Base-by-base conservation (phyloP, 2,329 filamentous ascomycete species). In the Alternaria angustiovoidea region DNA sequence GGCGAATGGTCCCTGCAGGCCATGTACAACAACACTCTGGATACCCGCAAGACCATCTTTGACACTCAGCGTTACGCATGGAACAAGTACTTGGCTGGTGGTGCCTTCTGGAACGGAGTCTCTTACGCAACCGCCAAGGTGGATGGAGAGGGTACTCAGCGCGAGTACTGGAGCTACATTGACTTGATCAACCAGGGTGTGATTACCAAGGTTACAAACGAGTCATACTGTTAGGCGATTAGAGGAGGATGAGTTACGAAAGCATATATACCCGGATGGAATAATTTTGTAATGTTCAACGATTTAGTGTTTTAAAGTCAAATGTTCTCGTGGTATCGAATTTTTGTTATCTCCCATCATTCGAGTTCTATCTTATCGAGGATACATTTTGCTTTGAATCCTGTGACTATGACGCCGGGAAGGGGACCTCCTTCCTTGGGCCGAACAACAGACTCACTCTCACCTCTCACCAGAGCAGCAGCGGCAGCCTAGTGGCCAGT, bases 161-260 rank as follows among this genome's bases (percentile, higher is more conserved):
- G 61, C 30, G 61, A 63, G 38, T 61, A 63, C 28, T 63, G 57
- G 61, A 52, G 32, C 5, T 63, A 51, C 26, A 48, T 61, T 18
- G 61, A 61, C 18, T 58, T 36, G 48, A 58, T n/a, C 28, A 30
- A 30, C 11, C 34, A 55, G 26, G 61, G 61, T 20, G 51, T 61
- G 26, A 28, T 28, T 14, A 44, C 42, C 14, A 44, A 26, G 42
- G 22, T 28, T 7, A 44, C 42, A 8, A 28, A 26, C 16, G 22
- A 44, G 22, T 24, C 12, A 26, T 44, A 44, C 8, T 44, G 42
- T 38, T 36, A 38, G 18, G 32, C 5, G 7, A 5, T 12, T 38
- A 14, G 20, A 20, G 20, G 16, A 36, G 6, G 20, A 38, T 14
- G 32, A 38, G 16, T 22, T 51, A 20, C 54, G 49, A 42, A 41